A percentile compares a stretch with the other conserved stretches of the same genome.
Conservation (phyloP, 2,329 filamentous ascomycete genomes). For the Aureobasidium sp. region DNA sequence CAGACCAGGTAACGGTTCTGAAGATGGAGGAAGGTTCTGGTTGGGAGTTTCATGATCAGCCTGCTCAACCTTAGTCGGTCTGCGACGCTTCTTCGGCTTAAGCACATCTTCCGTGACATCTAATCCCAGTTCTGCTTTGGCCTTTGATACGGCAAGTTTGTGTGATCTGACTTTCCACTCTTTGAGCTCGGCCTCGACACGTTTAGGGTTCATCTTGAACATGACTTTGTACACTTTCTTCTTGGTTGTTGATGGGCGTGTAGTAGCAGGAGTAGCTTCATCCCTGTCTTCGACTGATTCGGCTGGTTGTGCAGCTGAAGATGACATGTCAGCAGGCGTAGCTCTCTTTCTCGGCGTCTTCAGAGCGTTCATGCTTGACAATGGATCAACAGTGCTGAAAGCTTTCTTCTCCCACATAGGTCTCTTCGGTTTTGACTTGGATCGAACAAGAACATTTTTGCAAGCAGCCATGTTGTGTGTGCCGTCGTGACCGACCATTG, state of each 20-base stretch:
- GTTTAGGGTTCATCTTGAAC: slow-evolving; percentile 14
- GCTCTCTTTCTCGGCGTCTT: neutral
- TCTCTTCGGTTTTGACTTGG: neutral
- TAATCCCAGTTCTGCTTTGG: neutral
- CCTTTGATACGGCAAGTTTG: slow-evolving; percentile 2
- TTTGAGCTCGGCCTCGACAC: slow-evolving; percentile 8
- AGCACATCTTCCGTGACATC: neutral
- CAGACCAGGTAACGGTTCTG: neutral
- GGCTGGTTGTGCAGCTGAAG: neutral
- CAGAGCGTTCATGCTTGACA: neutral
- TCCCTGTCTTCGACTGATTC: neutral
- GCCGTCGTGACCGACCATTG: slow-evolving; percentile 35
- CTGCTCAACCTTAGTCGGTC: neutral
- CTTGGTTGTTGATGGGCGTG: neutral
- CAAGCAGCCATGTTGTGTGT: slow-evolving; percentile 39
- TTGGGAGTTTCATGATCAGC: neutral
- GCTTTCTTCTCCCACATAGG: neutral
- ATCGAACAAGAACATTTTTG: slow-evolving; percentile 13
- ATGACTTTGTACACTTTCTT: slow-evolving; percentile 6
- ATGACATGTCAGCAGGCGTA: neutral
- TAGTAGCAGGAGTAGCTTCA: neutral
- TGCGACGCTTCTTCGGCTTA: slow-evolving; percentile 3
- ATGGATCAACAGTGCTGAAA: neutral
- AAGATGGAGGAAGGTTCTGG: neutral
- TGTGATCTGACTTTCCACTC: slow-evolving; percentile 13